phyloP scores from a whole-genome alignment of 1,284 basidiomycete species.

The Leccinum pallidistipes region DNA sequence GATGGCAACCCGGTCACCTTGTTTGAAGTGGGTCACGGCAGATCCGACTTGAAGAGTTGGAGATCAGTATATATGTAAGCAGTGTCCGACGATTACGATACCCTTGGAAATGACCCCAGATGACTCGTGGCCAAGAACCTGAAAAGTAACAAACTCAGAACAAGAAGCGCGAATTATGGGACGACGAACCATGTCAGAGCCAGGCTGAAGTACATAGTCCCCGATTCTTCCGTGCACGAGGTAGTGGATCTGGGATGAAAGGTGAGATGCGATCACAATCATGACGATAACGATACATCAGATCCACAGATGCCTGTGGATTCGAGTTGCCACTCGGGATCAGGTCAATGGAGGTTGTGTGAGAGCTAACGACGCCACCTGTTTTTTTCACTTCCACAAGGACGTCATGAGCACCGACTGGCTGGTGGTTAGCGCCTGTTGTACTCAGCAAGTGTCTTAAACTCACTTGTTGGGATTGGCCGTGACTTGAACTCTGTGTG shows the following conservation, averaged over 20 bases:
- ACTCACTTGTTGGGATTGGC: constrained; percentile 72
- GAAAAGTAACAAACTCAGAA: constrained; percentile 2
- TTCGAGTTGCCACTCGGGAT: constrained; percentile 8
- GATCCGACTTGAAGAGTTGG: constrained; percentile 29
- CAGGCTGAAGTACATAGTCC: constrained; percentile 65
- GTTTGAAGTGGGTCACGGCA: constrained; percentile 50
- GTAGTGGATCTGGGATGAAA: constrained; percentile 63
- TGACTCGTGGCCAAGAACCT: constrained; percentile 61
- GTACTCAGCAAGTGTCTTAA: constrained; percentile 2
- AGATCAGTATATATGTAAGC: not conserved
- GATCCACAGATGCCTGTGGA: constrained; percentile 83
- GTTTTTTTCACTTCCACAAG: constrained; percentile 93
- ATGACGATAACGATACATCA: constrained; percentile 53
- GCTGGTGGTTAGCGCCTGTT: constrained; percentile 4
- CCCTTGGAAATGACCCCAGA: constrained; percentile 49
- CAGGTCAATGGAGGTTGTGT: constrained; percentile 4
- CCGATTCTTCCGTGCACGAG: constrained; percentile 76
- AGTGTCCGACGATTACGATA: constrained; percentile 9
- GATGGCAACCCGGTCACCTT: constrained; percentile 86
- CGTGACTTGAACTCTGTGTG: constrained; percentile 75
- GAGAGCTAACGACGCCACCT: constrained; percentile 44
- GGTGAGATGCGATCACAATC: constrained; percentile 5
- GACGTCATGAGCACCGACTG: constrained; percentile 77
- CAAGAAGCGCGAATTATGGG: not conserved
- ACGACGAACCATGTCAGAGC: constrained; percentile 66